Conservation (phyloP, 495 filamentous ascomycete genomes). For the Apodospora peruviana region DNA sequence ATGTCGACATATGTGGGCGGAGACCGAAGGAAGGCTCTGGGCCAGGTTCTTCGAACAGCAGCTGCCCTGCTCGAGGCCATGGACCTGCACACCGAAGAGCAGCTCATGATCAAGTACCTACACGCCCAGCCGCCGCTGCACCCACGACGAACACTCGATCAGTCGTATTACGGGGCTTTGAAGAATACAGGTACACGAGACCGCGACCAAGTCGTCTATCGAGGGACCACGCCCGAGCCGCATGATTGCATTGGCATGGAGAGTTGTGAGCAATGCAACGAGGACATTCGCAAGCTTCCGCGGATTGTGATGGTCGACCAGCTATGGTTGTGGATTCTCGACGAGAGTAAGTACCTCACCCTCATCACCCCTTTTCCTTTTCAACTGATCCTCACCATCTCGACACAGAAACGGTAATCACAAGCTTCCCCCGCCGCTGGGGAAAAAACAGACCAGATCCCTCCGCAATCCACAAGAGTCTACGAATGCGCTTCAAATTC, state of each 20-base stretch:
- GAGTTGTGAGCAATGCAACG: conserved; percentile 14
- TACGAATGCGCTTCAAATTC: conserved; percentile 27
- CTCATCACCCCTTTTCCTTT: not conserved
- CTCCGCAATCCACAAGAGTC: conserved; percentile 56
- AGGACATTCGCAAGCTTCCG: conserved; percentile 38
- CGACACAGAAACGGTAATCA: conserved; percentile 48
- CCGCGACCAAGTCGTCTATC: conserved; percentile 61
- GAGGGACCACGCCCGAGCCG: conserved; percentile 24
- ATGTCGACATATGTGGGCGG: not conserved
- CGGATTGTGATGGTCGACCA: conserved; percentile 68
- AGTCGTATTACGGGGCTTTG: conserved; percentile 60
- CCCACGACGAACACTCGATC: conserved; percentile 59
- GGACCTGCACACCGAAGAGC: conserved; percentile 42
- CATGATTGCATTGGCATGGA: conserved; percentile 18
- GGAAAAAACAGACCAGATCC: conserved; percentile 58
- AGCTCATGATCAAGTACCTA: conserved; percentile 54
- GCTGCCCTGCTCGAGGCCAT: conserved; percentile 21
- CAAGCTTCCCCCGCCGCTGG: conserved; percentile 59
- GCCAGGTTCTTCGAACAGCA: conserved; percentile 13
- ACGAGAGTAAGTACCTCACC: conserved; percentile 23
- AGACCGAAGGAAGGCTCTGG: conserved; percentile 9
- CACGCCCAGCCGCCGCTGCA: conserved; percentile 53
- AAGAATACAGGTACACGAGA: conserved; percentile 53
- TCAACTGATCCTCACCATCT: not conserved
- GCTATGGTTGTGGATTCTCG: conserved; percentile 62